Evolutionary conservation across 2,329 filamentous ascomycete genomes (phyloP).

Genomic region (Calonectria ilicicola): DNA sequence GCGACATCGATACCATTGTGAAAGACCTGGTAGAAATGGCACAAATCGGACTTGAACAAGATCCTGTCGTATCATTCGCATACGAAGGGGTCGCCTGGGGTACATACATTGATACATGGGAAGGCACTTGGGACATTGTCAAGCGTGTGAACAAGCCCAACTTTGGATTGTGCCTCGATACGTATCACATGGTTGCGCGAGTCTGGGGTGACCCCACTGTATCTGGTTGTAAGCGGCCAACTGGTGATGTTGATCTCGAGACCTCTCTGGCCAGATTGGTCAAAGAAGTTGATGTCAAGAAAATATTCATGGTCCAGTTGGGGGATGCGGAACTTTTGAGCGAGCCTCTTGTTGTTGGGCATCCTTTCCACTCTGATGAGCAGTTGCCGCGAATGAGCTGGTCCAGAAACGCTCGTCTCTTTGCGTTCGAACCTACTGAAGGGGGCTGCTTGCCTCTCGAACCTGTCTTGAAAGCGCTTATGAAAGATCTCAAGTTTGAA

Average conservation of each 20-base stretch:
- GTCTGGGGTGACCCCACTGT: slow-evolving; percentile 75
- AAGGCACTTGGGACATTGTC: slow-evolving; percentile 75
- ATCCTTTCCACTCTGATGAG: slow-evolving; percentile 39
- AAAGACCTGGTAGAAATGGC: slow-evolving; percentile 72
- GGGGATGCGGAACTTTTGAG: slow-evolving; percentile 76
- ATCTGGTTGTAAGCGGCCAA: slow-evolving; percentile 49
- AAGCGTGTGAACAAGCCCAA: slow-evolving; percentile 72
- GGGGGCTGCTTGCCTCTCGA: slow-evolving; percentile 66
- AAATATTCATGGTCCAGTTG: slow-evolving; percentile 80
- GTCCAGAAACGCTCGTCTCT: slow-evolving; percentile 75
- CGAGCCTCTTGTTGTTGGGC: slow-evolving; percentile 62
- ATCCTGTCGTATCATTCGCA: slow-evolving; percentile 71
- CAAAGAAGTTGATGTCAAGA: slow-evolving; percentile 66
- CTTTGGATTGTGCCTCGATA: slow-evolving; percentile 81
- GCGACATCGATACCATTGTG: slow-evolving; percentile 66
- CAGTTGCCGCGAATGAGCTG: slow-evolving; percentile 73
- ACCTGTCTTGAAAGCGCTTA: slow-evolving; percentile 69
- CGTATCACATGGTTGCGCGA: slow-evolving; percentile 78
- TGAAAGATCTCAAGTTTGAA: slow-evolving; percentile 65
- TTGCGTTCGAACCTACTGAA: slow-evolving; percentile 56
- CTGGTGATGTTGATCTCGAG: slow-evolving; percentile 65
- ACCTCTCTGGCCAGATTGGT: slow-evolving; percentile 66
- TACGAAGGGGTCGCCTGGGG: slow-evolving; percentile 81
- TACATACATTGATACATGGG: slow-evolving; percentile 76
- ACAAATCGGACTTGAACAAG: slow-evolving; percentile 69